These are phyloP conservation scores for Claviceps sp. DNA, from an alignment of 2,329 filamentous ascomycete species.

Conservation along the genomic window DNA sequence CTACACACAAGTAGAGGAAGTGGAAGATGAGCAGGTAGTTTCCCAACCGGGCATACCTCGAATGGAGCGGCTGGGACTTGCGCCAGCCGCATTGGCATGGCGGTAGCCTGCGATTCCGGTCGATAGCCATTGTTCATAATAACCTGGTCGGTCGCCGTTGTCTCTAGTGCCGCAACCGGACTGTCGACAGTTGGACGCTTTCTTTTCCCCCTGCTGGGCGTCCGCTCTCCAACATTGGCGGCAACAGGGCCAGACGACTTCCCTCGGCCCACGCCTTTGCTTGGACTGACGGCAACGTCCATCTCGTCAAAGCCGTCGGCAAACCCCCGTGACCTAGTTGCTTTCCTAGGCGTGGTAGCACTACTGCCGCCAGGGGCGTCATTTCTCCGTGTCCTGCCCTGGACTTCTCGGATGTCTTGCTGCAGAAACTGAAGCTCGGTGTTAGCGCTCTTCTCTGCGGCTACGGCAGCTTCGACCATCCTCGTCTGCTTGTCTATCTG, in stretches of 20 bases:
- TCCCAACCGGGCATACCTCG: slow-evolving; percentile 25
- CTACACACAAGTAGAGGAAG: background rate
- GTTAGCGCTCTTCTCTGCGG: slow-evolving; percentile 49
- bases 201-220: slow-evolving; percentile 56
- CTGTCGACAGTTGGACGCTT: slow-evolving; percentile 55
- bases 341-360: slow-evolving; percentile 46
- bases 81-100: slow-evolving; percentile 11
- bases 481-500: slow-evolving; percentile 49
- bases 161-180: slow-evolving; percentile 48
- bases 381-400: slow-evolving; percentile 33
- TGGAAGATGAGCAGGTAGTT: background rate
- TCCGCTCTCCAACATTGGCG: slow-evolving; percentile 34
- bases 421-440: slow-evolving; percentile 62
- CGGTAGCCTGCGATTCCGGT: slow-evolving; percentile 7
- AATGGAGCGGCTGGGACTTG: slow-evolving; percentile 22
- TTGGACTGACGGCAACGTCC: slow-evolving; percentile 40
- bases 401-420: slow-evolving; percentile 53
- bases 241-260: slow-evolving; percentile 29
- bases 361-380: slow-evolving; percentile 18
- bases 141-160: slow-evolving; percentile 30
- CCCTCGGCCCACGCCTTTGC: slow-evolving; percentile 30
- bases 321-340: slow-evolving; percentile 40
- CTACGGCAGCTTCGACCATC: slow-evolving; percentile 49
- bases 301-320: slow-evolving; percentile 68
- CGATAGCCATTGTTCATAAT: slow-evolving; percentile 19